Conservation (phyloP, 345 rosid genomes). For the Kernera saxatilis region DNA sequence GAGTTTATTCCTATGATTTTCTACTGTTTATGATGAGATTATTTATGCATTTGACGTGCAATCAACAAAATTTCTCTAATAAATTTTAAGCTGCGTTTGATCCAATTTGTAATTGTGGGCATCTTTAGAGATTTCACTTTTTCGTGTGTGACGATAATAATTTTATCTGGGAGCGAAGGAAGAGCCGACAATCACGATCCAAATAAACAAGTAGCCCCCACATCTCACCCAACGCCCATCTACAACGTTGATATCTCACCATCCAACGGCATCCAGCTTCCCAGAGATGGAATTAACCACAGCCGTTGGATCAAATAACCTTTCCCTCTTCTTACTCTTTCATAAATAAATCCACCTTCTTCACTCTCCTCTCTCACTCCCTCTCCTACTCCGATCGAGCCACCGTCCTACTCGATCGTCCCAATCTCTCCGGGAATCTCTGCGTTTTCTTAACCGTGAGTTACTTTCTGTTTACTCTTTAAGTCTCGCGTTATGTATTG, state of each 20-base stretch:
- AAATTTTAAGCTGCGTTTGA: too few species aligned
- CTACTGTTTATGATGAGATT: too few species aligned
- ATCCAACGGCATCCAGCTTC: slow-evolving; percentile 25
- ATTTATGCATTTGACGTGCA: too few species aligned
- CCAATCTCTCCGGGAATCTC: slow-evolving; percentile 17
- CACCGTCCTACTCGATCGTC: slow-evolving; percentile 3
- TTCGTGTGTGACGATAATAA: too few species aligned
- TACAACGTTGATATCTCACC: slow-evolving; percentile 25
- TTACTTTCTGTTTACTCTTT: background rate
- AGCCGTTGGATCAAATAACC: slow-evolving; percentile 24
- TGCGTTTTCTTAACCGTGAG: slow-evolving; percentile 6
- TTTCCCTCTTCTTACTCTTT: slow-evolving; percentile 17
- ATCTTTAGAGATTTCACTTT: too few species aligned
- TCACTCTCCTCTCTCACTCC: slow-evolving; percentile 18
- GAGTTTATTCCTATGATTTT: too few species aligned
- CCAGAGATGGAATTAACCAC: background rate
- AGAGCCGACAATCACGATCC: slow-evolving; percentile 23
- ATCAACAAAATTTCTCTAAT: too few species aligned
- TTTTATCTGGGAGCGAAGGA: background rate
- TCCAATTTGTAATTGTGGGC: too few species aligned
- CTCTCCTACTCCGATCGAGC: slow-evolving; percentile 16
- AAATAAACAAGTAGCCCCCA: slow-evolving; percentile 12
- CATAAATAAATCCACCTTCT: slow-evolving; percentile 19
- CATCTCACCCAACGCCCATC: slow-evolving; percentile 16
- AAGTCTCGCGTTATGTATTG: background rate